A percentile compares a stretch with the other conserved stretches of the same genome.
These are phyloP conservation scores for Penicillium verhagenii DNA, from an alignment of 495 filamentous ascomycete genomes.

Conservation along the genomic window DNA sequence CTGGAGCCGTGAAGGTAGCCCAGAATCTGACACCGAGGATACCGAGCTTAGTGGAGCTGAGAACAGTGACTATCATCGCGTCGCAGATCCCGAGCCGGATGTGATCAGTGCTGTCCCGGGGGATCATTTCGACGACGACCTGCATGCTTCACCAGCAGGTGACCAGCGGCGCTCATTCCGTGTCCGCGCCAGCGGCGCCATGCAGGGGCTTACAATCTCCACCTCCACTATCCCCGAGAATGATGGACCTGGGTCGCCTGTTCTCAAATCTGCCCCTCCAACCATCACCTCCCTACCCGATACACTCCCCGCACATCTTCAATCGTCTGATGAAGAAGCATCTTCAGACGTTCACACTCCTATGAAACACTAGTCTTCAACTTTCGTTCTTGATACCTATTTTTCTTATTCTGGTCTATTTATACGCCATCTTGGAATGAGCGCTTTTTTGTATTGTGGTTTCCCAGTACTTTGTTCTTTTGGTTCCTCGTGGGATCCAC, in stretches of 20 bases:
- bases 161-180: conserved; percentile 38
- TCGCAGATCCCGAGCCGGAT: conserved; percentile 27
- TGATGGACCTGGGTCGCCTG: conserved; percentile 26
- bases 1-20: conserved; percentile 31
- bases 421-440: conserved; percentile 18
- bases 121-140: conserved; percentile 26
- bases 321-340: conserved; percentile 11
- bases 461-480: background rate
- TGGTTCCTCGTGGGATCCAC: background rate
- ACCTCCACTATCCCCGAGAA: conserved; percentile 36
- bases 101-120: conserved; percentile 18
- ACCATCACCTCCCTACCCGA: conserved; percentile 33
- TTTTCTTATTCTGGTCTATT: conserved; percentile 16
- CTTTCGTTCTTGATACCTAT: conserved; percentile 7
- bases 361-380: conserved; percentile 10
- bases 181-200: conserved; percentile 37
- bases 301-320: conserved; percentile 18
- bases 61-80: conserved; percentile 27
- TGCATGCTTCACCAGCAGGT: conserved; percentile 27
- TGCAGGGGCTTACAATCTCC: conserved; percentile 32
- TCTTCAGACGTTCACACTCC: conserved; percentile 23
- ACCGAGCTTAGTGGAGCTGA: conserved; percentile 24
- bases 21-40: conserved; percentile 34
- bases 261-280: conserved; percentile 37
- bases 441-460: conserved; percentile 7